These are phyloP conservation scores for Kluyveromyces sp. DNA, from an alignment of 1,139 yeast genomes.

Conservation along the genomic window DNA sequence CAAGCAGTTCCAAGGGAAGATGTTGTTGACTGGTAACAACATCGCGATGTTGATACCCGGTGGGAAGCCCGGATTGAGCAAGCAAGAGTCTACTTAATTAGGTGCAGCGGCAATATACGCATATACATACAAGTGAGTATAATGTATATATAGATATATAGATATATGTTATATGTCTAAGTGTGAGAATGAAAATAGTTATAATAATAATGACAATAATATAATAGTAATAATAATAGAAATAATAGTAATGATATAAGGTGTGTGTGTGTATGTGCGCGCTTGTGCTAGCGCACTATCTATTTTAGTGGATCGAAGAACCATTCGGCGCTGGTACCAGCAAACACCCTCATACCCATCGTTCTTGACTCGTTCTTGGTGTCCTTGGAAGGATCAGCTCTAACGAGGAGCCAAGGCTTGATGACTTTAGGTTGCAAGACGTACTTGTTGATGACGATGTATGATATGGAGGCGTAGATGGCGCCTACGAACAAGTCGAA, in stretches of 20 bases:
- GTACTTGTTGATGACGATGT: conserved; percentile 34
- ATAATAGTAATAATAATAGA: too few relatives aligned
- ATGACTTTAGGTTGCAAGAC: conserved; percentile 26
- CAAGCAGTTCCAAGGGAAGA: conserved; percentile 37
- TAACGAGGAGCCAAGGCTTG: conserved; percentile 20
- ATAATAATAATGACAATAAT: too few relatives aligned
- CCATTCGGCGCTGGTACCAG: conserved; percentile 38
- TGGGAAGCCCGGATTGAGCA: conserved; percentile 24
- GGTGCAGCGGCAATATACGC: too few relatives aligned
- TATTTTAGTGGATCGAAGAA: conserved; percentile 44
- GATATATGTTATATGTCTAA: too few relatives aligned
- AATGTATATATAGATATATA: too few relatives aligned
- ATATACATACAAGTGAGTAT: too few relatives aligned
- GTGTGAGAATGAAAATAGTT: too few relatives aligned
- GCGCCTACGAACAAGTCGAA: conserved; percentile 51
- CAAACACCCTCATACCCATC: conserved; percentile 55
- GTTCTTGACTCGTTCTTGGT: conserved; percentile 35
- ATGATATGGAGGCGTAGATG: conserved; percentile 41
- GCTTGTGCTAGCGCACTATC: not conserved
- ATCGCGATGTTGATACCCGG: conserved; percentile 69
- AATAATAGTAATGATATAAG: not conserved
- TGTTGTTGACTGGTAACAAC: conserved; percentile 82
- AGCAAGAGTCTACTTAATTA: not conserved
- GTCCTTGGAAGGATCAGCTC: conserved; percentile 31
- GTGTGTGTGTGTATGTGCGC: not conserved